These are phyloP conservation scores for Quercus cerris DNA, from an alignment of 306 rosid genomes.

Conservation along the genomic window DNA sequence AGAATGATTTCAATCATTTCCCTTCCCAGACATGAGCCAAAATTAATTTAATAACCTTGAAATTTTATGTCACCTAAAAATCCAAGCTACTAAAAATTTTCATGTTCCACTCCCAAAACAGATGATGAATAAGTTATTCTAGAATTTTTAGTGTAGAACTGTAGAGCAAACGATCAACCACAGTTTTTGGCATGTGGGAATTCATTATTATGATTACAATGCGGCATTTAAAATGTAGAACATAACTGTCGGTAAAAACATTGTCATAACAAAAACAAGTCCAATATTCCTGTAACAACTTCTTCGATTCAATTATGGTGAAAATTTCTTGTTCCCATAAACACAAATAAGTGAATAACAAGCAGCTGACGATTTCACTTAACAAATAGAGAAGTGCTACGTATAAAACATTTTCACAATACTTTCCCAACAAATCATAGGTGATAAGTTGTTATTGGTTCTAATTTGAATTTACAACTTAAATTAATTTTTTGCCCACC, in stretches of 20 bases:
- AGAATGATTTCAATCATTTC: neutral
- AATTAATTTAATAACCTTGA: neutral
- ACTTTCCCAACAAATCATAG: too few species aligned
- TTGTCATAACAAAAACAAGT: neutral
- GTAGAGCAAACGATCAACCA: neutral
- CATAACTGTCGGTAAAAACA: neutral
- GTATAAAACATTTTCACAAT: too few species aligned
- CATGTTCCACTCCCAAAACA: neutral
- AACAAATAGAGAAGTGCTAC: neutral
- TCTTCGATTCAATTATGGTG: neutral
- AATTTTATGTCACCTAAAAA: neutral
- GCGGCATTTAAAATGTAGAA: neutral
- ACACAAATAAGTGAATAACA: neutral
- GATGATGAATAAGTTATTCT: neutral
- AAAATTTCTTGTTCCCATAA: neutral
- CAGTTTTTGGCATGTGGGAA: neutral
- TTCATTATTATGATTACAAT: neutral
- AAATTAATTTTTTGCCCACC: too few species aligned
- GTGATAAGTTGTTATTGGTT: too few species aligned
- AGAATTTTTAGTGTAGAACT: neutral
- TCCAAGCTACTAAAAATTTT: neutral
- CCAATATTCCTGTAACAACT: neutral
- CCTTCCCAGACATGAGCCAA: neutral
- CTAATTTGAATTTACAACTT: too few species aligned
- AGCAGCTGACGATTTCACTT: neutral